Percentiles rank a stretch among this genome's conserved stretches.
Conservation (phyloP, 192 early-diverging fungal species). For the Gaertneriomyces sp. region DNA sequence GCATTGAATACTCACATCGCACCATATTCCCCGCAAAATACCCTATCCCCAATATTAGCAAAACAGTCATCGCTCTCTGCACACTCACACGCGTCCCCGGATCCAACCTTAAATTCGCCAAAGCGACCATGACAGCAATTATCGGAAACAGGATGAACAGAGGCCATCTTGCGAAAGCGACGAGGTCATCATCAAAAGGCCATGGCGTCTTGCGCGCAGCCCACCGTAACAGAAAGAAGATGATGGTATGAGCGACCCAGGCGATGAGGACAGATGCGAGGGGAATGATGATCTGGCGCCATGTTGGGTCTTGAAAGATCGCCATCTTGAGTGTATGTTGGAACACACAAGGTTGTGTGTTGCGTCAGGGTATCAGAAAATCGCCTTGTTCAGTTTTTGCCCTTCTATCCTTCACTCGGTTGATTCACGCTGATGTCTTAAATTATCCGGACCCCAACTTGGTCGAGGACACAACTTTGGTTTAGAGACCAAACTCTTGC, state of each 20-base stretch:
- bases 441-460: too few relatives aligned
- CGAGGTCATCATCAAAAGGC: slow-evolving; percentile 30
- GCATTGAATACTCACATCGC: neutral
- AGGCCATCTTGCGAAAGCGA: slow-evolving; percentile 20
- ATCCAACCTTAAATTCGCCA: slow-evolving; percentile 3
- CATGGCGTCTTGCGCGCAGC: slow-evolving; percentile 22
- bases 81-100: slow-evolving; percentile 5
- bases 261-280: slow-evolving; percentile 15
- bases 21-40: slow-evolving; percentile 21
- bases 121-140: slow-evolving; percentile 22
- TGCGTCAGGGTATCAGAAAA: neutral
- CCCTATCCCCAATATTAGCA: slow-evolving; percentile 17
- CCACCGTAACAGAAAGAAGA: slow-evolving; percentile 9
- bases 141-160: slow-evolving; percentile 19
- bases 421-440: too few relatives aligned
- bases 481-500: too few relatives aligned
- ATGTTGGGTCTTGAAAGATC: neutral
- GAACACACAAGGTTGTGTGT: neutral
- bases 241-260: slow-evolving; percentile 21
- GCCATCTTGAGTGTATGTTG: neutral
- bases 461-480: too few relatives aligned
- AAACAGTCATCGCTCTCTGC: slow-evolving; percentile 13
- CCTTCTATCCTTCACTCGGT: too few relatives aligned
- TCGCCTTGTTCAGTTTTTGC: too few relatives aligned
- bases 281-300: slow-evolving; percentile 21